phyloP scores from a whole-genome alignment of 2,329 filamentous ascomycete genomes.

The Hypoxylon sp. region DNA sequence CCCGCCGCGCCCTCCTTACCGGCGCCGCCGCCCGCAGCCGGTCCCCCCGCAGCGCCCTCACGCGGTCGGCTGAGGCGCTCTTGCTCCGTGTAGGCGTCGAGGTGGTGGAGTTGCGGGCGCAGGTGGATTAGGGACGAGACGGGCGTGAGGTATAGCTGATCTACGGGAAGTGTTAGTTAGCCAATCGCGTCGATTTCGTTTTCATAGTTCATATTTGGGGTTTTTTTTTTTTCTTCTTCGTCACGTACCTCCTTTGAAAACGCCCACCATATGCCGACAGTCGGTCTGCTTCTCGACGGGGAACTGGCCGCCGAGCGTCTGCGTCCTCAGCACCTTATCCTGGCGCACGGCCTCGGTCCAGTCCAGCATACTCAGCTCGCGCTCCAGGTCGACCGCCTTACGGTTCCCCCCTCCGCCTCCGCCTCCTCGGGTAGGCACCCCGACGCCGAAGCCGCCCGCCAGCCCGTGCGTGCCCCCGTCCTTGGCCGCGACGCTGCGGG shows the following conservation, averaged over 20 bases:
- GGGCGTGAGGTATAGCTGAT: slow-evolving; percentile 87
- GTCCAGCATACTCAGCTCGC: slow-evolving; percentile 64
- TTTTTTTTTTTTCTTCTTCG: no score
- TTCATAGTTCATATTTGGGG: no score
- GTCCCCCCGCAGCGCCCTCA: slow-evolving; percentile 48
- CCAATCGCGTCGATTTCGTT: no score
- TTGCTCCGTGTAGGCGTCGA: slow-evolving; percentile 85
- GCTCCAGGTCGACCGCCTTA: slow-evolving; percentile 56
- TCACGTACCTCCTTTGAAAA: slow-evolving; percentile 82
- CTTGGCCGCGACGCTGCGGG: slow-evolving; percentile 68
- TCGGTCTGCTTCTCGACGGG: slow-evolving; percentile 76
- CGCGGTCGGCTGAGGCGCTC: slow-evolving; percentile 63
- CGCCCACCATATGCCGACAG: slow-evolving; percentile 82
- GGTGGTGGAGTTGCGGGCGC: slow-evolving; percentile 90
- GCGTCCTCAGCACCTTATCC: slow-evolving; percentile 79
- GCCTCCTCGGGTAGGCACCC: slow-evolving; percentile 57
- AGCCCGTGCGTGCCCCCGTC: slow-evolving; percentile 76
- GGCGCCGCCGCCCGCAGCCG: slow-evolving; percentile 41
- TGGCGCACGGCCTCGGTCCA: slow-evolving; percentile 76
- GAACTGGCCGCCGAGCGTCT: slow-evolving; percentile 88
- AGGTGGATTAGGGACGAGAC: slow-evolving; percentile 87
- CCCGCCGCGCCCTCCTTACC: slow-evolving; percentile 51
- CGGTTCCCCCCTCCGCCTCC: slow-evolving; percentile 48
- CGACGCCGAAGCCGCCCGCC: slow-evolving; percentile 77
- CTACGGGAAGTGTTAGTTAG: slow-evolving; percentile 57